Base-by-base conservation (phyloP, 768 basidiomycete species). In the Lactarius pseudohatsudake region DNA sequence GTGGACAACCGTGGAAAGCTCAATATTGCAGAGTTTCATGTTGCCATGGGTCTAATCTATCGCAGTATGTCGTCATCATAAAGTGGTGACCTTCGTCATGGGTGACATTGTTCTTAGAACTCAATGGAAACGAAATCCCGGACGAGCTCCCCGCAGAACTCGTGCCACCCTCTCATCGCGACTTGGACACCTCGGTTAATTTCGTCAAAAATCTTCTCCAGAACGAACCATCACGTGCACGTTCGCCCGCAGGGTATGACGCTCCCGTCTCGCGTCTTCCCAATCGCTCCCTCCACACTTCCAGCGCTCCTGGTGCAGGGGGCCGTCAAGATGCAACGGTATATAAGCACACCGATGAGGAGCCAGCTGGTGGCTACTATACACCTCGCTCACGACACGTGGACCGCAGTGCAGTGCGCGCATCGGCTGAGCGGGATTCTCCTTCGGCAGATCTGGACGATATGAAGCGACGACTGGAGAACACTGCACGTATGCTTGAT, bases 31-130 rank as follows among this genome's bases (percentile, higher is more conserved):
- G 97, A 98, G 75, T 99, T 99, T 75, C 94, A 98, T 75, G 92
- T 98, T 65, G 97, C 97, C 0, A 99, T 99, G 96, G 94, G 92
- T 61, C 81, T 98, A 62, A 98, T 99, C 73, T 98, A 95, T 78
- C 88, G 97, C 74, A 84, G 96, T 98, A 79, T 72, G 92, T 85
- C 32, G 68, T 26, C 32, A 64, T 30, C 7, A 41, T 53, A 36
- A 4, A 16, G 15, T 36, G 11, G 16, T n/a, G 16, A 16, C 6
- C 57, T 47, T 45, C 20, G 4, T 53, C 18, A 26, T 34, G 10
- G 8, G 59, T 64, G 22, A 70, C 56, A 6, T 41, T 4, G 34
- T 56, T 53, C 0, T 16, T 71, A 98, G 96, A 86, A 54, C 82
- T 99, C 28, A 97, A 96, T 75, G 96, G 97, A 11, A 95, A 92